Evolutionary conservation across 192 early-diverging fungal genomes (phyloP).

Genomic region (Kickxella alabastrina): DNA sequence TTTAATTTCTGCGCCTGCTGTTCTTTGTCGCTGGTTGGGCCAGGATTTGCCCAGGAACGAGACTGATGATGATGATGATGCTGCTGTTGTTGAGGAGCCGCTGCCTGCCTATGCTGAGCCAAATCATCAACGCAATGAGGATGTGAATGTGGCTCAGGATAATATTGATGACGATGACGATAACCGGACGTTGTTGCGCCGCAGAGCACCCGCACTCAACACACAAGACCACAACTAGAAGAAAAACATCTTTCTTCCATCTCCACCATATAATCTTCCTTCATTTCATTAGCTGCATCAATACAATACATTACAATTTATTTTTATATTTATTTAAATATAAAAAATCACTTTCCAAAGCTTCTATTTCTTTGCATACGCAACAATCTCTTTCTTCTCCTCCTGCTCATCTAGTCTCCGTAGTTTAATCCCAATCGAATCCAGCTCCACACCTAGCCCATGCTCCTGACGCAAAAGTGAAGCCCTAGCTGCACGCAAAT

Average conservation of each 20-base stretch:
- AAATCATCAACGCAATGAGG: not conserved
- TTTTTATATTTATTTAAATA: too few relatives aligned
- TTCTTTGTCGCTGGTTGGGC: constrained; percentile 28
- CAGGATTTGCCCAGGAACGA: constrained; percentile 19
- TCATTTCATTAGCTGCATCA: constrained; percentile 9
- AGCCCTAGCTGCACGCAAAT: constrained; percentile 9
- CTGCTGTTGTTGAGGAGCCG: not conserved
- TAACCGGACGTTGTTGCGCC: not conserved
- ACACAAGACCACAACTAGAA: not conserved
- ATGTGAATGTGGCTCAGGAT: not conserved
- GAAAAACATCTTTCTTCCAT: not conserved
- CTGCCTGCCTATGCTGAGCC: not conserved
- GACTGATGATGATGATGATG: not conserved
- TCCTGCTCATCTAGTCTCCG: constrained; percentile 25
- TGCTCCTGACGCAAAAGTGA: constrained; percentile 20
- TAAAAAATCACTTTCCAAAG: too few relatives aligned
- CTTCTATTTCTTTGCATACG: too few relatives aligned
- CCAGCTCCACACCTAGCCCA: constrained; percentile 18
- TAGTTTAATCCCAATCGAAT: constrained; percentile 34
- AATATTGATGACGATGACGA: not conserved
- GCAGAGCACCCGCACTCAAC: not conserved
- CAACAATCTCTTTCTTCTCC: not conserved
- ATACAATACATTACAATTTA: too few relatives aligned
- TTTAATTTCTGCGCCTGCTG: constrained; percentile 19
- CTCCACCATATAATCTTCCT: not conserved